A percentile compares a stretch with the other conserved stretches of the same genome.
phyloP scores from a whole-genome alignment of 176 grass and related monocot genomes.

The Musa schizocarpa region DNA sequence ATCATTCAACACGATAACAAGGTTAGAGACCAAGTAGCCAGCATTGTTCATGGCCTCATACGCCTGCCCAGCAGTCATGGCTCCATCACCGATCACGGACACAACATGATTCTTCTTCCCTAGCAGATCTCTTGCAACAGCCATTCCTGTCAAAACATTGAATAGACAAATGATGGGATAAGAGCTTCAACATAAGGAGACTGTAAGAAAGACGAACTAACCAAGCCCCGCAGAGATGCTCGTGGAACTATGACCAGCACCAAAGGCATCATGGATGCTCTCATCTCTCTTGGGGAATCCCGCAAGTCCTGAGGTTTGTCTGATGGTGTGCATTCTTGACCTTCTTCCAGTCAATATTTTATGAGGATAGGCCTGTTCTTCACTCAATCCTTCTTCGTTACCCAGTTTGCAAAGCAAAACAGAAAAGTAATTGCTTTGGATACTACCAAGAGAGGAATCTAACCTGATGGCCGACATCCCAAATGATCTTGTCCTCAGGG shows the following conservation, averaged over 20 bases:
- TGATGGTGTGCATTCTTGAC: conserved; percentile 66
- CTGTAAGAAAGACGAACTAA: not conserved
- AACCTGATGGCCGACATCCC: conserved; percentile 91
- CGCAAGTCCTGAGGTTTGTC: conserved; percentile 73
- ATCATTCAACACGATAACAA: conserved; percentile 80
- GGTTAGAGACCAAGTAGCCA: conserved; percentile 64
- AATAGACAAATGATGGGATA: not conserved
- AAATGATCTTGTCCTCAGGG: conserved; percentile 81
- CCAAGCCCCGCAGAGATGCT: conserved; percentile 79
- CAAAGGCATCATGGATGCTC: conserved; percentile 79
- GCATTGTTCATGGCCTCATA: conserved; percentile 94
- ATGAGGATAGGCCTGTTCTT: conserved; percentile 51
- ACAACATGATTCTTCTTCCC: conserved; percentile 69
- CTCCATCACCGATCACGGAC: conserved; percentile 85
- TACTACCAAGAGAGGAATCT: not conserved
- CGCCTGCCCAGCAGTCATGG: conserved; percentile 85
- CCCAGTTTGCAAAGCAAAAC: not conserved
- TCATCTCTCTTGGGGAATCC: conserved; percentile 88
- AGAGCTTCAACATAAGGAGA: not conserved
- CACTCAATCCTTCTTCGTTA: not conserved
- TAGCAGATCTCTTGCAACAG: conserved; percentile 53
- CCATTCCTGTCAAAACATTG: conserved; percentile 46
- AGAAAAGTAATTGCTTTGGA: not conserved
- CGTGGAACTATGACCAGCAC: conserved; percentile 73
- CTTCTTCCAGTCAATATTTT: conserved; percentile 84